phyloP scores from a whole-genome alignment of 1,139 yeast genomes.

The Zygoascus meyerae region DNA sequence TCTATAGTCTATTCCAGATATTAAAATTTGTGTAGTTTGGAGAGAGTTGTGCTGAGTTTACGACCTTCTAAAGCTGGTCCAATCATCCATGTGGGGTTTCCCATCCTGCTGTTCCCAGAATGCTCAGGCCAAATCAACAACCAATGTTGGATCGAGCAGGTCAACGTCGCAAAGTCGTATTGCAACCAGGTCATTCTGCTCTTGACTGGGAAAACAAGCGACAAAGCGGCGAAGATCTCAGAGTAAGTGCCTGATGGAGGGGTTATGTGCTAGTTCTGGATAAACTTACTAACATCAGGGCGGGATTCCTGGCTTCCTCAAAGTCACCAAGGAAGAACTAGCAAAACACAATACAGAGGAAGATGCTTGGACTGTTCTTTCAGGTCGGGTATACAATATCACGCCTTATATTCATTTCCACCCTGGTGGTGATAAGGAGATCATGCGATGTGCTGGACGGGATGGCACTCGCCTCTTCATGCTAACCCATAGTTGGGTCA shows the following conservation, averaged over 20 bases:
- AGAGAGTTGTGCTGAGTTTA: too few relatives aligned
- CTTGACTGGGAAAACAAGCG: constrained; percentile 76
- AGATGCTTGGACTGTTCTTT: constrained; percentile 84
- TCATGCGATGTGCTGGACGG: constrained; percentile 74
- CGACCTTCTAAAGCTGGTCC: too few relatives aligned
- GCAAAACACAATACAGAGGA: constrained; percentile 49
- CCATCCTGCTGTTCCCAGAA: background rate
- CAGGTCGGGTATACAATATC: constrained; percentile 77
- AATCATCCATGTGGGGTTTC: too few relatives aligned
- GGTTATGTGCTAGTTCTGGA: background rate
- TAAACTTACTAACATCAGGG: constrained; percentile 21
- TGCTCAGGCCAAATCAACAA: background rate
- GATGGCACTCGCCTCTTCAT: constrained; percentile 80
- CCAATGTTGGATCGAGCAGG: constrained; percentile 11
- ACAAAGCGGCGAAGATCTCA: constrained; percentile 38
- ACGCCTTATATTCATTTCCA: constrained; percentile 80
- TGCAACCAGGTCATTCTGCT: constrained; percentile 79
- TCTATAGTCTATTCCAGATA: too few relatives aligned
- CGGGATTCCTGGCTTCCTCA: constrained; percentile 32
- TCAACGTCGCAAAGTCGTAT: constrained; percentile 46
- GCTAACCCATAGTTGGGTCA: constrained; percentile 83
- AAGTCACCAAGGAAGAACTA: constrained; percentile 56
- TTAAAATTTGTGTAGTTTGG: too few relatives aligned
- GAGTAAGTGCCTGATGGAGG: constrained; percentile 35
- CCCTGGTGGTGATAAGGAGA: constrained; percentile 85